Percentiles rank a stretch among this genome's conserved stretches.
Evolutionary conservation across 2,329 filamentous ascomycete species (phyloP).

Genomic region (Apiospora aurea): DNA sequence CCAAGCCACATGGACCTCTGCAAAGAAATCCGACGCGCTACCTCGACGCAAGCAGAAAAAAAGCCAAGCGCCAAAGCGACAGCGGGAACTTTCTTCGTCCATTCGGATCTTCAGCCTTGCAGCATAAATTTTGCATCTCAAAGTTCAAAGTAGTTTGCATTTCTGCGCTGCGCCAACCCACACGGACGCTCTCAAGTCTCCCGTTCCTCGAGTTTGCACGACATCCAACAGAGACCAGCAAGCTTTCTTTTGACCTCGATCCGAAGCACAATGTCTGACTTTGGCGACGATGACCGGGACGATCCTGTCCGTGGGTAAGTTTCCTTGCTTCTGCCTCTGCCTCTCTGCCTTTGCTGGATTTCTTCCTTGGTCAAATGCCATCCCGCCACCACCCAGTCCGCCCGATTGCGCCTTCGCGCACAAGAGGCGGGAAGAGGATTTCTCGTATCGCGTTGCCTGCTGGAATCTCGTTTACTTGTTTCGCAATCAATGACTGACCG

Average conservation of each 20-base stretch:
- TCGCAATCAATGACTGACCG: slow-evolving; percentile 47
- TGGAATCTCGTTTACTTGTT: slow-evolving; percentile 30
- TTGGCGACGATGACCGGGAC: slow-evolving; percentile 65
- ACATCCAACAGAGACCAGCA: slow-evolving; percentile 3
- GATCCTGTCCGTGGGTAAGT: slow-evolving; percentile 62
- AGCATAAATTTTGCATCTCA: slow-evolving; percentile 23
- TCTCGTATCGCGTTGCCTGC: background rate
- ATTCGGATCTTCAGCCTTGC: slow-evolving; percentile 21
- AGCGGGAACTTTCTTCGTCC: background rate
- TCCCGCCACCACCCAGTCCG: background rate
- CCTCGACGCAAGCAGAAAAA: slow-evolving; percentile 9
- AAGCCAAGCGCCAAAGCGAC: background rate
- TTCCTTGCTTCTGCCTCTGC: background rate
- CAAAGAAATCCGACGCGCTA: slow-evolving; percentile 16
- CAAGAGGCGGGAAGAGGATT: background rate
- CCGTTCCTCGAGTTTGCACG: background rate
- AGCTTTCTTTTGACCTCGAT: background rate
- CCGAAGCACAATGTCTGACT: slow-evolving; percentile 69
- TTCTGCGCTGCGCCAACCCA: background rate
- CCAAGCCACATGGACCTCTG: slow-evolving; percentile 12
- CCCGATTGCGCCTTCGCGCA: background rate
- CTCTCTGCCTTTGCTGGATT: background rate
- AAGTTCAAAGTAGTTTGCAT: background rate
- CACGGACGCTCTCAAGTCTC: slow-evolving; percentile 14
- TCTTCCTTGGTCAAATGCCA: background rate